phyloP scores from a whole-genome alignment of 805 yeast species.

The Saccharomyces paradoxus region DNA sequence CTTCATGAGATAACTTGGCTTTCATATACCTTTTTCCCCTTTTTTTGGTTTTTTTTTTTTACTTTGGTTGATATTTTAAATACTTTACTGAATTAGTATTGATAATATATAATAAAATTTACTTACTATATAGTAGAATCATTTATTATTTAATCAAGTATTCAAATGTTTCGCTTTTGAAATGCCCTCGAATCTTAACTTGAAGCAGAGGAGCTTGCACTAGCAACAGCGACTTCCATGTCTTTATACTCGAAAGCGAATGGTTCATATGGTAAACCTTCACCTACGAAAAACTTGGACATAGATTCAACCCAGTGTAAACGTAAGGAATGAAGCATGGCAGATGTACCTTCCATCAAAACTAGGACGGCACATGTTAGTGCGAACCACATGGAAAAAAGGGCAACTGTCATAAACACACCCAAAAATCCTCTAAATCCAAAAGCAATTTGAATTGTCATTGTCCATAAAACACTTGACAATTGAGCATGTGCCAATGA shows the following conservation, averaged over 20 bases:
- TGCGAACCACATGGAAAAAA: slow-evolving; percentile 70
- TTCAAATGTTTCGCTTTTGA: not conserved
- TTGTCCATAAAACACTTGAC: slow-evolving; percentile 65
- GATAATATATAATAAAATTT: not conserved
- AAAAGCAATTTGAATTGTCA: slow-evolving; percentile 63
- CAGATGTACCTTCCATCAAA: slow-evolving; percentile 79
- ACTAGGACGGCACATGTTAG: slow-evolving; percentile 63
- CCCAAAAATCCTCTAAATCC: slow-evolving; percentile 47
- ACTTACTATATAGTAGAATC: not conserved
- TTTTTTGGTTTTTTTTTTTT: not conserved
- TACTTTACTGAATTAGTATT: not conserved
- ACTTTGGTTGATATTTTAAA: not conserved
- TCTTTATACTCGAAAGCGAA: slow-evolving; percentile 37
- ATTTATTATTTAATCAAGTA: not conserved
- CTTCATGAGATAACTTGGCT: slow-evolving; percentile 12
- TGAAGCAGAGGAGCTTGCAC: not conserved
- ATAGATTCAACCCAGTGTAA: slow-evolving; percentile 78
- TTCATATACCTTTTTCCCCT: not conserved
- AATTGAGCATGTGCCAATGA: slow-evolving; percentile 76
- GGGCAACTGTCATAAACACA: slow-evolving; percentile 46
- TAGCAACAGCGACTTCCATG: slow-evolving; percentile 12
- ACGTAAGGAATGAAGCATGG: slow-evolving; percentile 70
- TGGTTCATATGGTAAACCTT: slow-evolving; percentile 61
- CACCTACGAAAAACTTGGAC: slow-evolving; percentile 75
- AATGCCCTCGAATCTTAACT: not conserved